Conservation (phyloP, 2,329 filamentous ascomycete species). For the Mollisia scopiformis region DNA sequence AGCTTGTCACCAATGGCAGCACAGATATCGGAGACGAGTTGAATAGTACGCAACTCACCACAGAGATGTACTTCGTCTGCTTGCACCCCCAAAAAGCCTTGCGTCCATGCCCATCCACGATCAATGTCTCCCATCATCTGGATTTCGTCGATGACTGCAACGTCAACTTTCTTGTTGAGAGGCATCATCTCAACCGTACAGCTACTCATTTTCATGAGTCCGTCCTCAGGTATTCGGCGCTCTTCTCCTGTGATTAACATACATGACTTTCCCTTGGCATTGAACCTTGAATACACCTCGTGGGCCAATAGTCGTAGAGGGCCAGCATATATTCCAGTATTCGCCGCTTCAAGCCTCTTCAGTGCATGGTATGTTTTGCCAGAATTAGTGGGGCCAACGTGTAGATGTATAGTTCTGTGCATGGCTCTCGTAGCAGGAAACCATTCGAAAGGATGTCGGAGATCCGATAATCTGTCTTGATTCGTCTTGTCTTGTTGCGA, state of each 20-base stretch:
- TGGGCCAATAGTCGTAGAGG: conserved; percentile 87
- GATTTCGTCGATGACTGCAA: conserved; percentile 97
- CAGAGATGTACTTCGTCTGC: conserved; percentile 92
- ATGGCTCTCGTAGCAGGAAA: conserved; percentile 81
- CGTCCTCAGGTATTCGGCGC: conserved; percentile 66
- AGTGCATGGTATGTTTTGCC: conserved; percentile 97
- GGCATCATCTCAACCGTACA: conserved; percentile 94
- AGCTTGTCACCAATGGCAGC: conserved; percentile 81
- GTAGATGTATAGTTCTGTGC: conserved; percentile 84
- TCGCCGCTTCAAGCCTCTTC: conserved; percentile 76
- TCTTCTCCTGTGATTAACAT: conserved; percentile 92
- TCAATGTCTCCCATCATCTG: conserved; percentile 88
- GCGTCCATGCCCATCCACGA: conserved; percentile 93
- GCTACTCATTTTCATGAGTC: conserved; percentile 66
- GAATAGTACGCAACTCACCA: conserved; percentile 82
- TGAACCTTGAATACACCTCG: conserved; percentile 89
- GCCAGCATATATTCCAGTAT: conserved; percentile 85
- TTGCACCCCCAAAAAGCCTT: conserved; percentile 83
- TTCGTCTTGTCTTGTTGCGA: conserved; percentile 46
- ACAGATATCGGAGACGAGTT: conserved; percentile 77
- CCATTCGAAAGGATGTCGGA: conserved; percentile 92
- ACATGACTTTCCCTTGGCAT: conserved; percentile 75
- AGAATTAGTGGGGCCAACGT: conserved; percentile 96
- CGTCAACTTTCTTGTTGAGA: conserved; percentile 58
- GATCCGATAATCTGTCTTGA: conserved; percentile 73